A percentile compares a stretch with the other conserved stretches of the same genome.
phyloP scores from a whole-genome alignment of 306 rosid species.

The Prinsepia uniflora region DNA sequence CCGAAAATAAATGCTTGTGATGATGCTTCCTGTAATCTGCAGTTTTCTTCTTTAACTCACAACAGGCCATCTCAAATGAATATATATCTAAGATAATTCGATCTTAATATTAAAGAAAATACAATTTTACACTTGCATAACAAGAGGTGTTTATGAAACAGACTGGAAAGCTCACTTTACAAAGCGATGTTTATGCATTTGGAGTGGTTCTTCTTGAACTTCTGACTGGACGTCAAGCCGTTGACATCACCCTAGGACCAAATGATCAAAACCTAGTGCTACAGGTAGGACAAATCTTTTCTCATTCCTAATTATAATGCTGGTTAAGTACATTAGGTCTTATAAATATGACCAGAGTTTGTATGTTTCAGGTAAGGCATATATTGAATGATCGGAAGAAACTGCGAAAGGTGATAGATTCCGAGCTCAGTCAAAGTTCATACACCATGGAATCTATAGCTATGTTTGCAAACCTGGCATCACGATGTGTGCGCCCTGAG shows the following conservation, averaged over 20 bases:
- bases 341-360: background rate
- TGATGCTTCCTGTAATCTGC: slow-evolving; percentile 1
- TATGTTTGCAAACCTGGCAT: slow-evolving; percentile 91
- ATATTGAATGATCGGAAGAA: slow-evolving; percentile 76
- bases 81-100: background rate
- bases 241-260: slow-evolving; percentile 86
- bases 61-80: slow-evolving; percentile 1
- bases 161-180: slow-evolving; percentile 96
- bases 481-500: slow-evolving; percentile 75
- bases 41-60: background rate
- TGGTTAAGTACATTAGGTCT: background rate
- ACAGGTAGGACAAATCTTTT: slow-evolving; percentile 47
- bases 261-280: slow-evolving; percentile 87
- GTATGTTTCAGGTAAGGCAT: slow-evolving; percentile 55
- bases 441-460: slow-evolving; percentile 71
- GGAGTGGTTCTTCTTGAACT: slow-evolving; percentile 99
- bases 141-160: slow-evolving; percentile 29
- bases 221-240: slow-evolving; percentile 88
- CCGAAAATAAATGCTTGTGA: background rate
- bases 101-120: background rate
- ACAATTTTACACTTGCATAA: background rate
- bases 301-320: slow-evolving; percentile 3
- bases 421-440: slow-evolving; percentile 69
- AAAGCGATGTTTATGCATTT: slow-evolving; percentile 94
- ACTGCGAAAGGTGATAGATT: slow-evolving; percentile 78